A percentile compares a stretch with the other conserved stretches of the same genome.
phyloP scores from a whole-genome alignment of 805 yeast species.

The Kazachstania martiniae region DNA sequence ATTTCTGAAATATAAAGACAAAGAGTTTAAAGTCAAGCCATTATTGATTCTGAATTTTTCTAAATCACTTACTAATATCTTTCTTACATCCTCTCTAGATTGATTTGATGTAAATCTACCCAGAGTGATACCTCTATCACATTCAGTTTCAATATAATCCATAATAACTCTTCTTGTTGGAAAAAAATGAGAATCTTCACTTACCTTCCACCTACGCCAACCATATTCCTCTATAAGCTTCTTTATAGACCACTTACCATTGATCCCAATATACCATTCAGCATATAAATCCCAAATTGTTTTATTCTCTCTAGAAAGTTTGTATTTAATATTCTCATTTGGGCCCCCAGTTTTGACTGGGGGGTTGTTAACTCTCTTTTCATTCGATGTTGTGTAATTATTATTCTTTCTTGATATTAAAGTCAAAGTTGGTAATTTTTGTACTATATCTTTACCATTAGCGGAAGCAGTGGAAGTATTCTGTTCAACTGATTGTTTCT shows the following conservation, averaged over 20 bases:
- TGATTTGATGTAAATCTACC: slow-evolving; percentile 24
- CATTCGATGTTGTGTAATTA: background rate
- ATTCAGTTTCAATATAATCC: slow-evolving; percentile 29
- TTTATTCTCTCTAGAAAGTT: slow-evolving; percentile 29
- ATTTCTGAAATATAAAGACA: slow-evolving; percentile 26
- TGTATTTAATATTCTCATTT: slow-evolving; percentile 25
- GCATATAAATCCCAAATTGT: slow-evolving; percentile 29
- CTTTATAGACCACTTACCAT: slow-evolving; percentile 24
- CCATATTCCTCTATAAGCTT: slow-evolving; percentile 27
- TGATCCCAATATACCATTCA: slow-evolving; percentile 30
- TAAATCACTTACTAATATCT: slow-evolving; percentile 25
- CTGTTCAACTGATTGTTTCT: too few species aligned
- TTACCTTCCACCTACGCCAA: slow-evolving; percentile 30
- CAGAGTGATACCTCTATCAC: slow-evolving; percentile 24
- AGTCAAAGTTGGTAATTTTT: background rate
- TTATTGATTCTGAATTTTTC: slow-evolving; percentile 28
- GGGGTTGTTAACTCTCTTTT: too few species aligned
- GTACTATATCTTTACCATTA: too few species aligned
- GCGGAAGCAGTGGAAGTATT: too few species aligned
- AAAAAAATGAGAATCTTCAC: slow-evolving; percentile 30
- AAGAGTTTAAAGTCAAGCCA: slow-evolving; percentile 25
- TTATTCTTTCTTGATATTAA: background rate
- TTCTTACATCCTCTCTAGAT: slow-evolving; percentile 25
- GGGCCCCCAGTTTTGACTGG: slow-evolving; percentile 10
- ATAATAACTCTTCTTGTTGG: slow-evolving; percentile 30